These are phyloP conservation scores for Blepharisma japonicum DNA, from an alignment of 73 alveolate genomes.

Conservation along the genomic window DNA sequence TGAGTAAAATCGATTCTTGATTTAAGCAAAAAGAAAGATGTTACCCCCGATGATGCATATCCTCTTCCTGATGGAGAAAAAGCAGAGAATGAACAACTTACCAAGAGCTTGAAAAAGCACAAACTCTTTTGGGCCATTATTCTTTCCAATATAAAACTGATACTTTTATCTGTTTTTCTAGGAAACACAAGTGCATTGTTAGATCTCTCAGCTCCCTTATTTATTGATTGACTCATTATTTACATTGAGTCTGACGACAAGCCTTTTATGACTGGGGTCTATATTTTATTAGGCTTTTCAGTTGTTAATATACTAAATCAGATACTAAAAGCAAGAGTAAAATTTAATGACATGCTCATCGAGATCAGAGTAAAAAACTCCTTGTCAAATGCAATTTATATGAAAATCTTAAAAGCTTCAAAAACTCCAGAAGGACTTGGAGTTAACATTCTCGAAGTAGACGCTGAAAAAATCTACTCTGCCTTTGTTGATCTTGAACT, in stretches of 20 bases:
- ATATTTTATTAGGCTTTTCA: slow-evolving; percentile 1
- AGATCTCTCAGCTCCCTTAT: no score
- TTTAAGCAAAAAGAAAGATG: no score
- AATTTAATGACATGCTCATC: background rate
- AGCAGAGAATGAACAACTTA: background rate
- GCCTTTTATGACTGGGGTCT: background rate
- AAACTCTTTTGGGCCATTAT: background rate
- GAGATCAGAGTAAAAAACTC: slow-evolving; percentile 18
- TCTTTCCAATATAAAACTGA: background rate
- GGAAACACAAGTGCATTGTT: background rate
- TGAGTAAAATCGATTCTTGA: no score
- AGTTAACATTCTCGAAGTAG: background rate
- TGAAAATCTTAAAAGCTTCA: background rate
- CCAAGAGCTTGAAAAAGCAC: background rate
- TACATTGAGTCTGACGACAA: background rate
- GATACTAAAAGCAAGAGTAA: background rate
- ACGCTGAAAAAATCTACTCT: background rate
- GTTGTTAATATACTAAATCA: background rate
- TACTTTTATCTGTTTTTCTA: background rate
- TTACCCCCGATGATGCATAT: background rate
- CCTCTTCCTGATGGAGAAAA: background rate
- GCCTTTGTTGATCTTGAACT: background rate
- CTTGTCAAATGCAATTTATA: background rate
- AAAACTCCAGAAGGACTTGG: slow-evolving; percentile 18
- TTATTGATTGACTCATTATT: no score